Evolutionary conservation across 176 grass and related monocot genomes (phyloP), one percentile per base, ranked within the genome.

Genomic region (Rhipidocladum racemiflorum): DNA sequence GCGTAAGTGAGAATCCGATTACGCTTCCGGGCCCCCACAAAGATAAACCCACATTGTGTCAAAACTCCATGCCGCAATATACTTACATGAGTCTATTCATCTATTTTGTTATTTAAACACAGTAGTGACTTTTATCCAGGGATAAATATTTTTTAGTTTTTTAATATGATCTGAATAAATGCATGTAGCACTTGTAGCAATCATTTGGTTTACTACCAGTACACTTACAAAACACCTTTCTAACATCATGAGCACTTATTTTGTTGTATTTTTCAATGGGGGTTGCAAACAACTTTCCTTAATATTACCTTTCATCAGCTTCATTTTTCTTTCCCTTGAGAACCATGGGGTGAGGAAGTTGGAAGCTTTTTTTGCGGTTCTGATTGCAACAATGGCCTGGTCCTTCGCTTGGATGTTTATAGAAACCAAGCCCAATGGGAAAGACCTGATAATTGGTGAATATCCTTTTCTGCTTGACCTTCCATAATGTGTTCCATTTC

Each of bases 331-430:
- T 63, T 97, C 88, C 36, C 79, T 97, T 0, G 95, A 97, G 82
- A 97, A 94, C 69, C 94, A 97, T 39, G 95, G 92, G 17, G 88
- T 97, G 65, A 97, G 92, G 45, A 97, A 97, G 83, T 78, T 97
- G 50, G 95, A 97, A 87, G 95, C 81, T 54, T 63, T 93, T 21
- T 98, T 93, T 93, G 95, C 90, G 8, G 43, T 98, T 65, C 61
- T 98, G 44, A 91, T 98, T 71, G 87, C 92, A 77, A 91, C 89
- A 77, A 95, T 98, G 95, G 92, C 88, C 7, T 89, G 76, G 66
- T 89, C 90, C 46, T 95, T 98, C 67, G 85, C 87, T 59, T 98
- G 95, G 95, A 98, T 95, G 84, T 95, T 95, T 45, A 14, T 57
- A 55, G 87, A 98, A 80, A 85, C 90, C 32, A 84, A 95, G 75